A percentile compares a stretch with the other conserved stretches of the same genome.
Evolutionary conservation across 2,329 filamentous ascomycete species (phyloP).

Genomic region (Venturia aucupariae): DNA sequence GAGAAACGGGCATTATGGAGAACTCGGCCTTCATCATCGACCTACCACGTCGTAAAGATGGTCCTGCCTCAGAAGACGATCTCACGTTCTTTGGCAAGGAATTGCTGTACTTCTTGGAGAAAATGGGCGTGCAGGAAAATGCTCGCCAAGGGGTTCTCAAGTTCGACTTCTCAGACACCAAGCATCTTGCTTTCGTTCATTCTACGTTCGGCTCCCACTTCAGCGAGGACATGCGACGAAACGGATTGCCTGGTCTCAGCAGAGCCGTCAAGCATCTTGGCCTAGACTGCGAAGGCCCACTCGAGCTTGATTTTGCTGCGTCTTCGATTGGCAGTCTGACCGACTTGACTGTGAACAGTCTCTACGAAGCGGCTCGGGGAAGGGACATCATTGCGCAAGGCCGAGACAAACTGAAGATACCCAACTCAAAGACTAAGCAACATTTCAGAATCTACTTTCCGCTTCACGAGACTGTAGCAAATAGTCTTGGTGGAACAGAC

Average conservation of each 20-base stretch:
- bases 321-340: constrained; percentile 76
- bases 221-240: constrained; percentile 35
- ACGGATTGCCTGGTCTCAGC: constrained; percentile 67
- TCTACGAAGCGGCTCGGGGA: constrained; percentile 53
- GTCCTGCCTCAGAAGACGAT: constrained; percentile 22
- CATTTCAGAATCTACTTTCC: constrained; percentile 74
- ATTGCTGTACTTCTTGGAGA: constrained; percentile 59
- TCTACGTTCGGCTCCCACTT: constrained; percentile 55
- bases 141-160: constrained; percentile 59
- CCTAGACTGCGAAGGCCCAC: constrained; percentile 36
- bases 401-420: not conserved
- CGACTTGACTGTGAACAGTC: constrained; percentile 51
- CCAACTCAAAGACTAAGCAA: constrained; percentile 24
- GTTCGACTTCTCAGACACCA: constrained; percentile 75
- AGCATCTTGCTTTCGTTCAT: constrained; percentile 69
- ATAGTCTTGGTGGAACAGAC: constrained; percentile 26
- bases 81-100: constrained; percentile 57
- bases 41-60: constrained; percentile 51
- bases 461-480: constrained; percentile 50
- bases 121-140: constrained; percentile 54
- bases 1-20: constrained; percentile 73
- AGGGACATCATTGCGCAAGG: constrained; percentile 5
- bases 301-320: constrained; percentile 67
- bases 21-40: constrained; percentile 92
- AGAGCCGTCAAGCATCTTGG: constrained; percentile 56